Evolutionary conservation across 306 rosid genomes (phyloP).

Genomic region (Pachyrhizus erosus): DNA sequence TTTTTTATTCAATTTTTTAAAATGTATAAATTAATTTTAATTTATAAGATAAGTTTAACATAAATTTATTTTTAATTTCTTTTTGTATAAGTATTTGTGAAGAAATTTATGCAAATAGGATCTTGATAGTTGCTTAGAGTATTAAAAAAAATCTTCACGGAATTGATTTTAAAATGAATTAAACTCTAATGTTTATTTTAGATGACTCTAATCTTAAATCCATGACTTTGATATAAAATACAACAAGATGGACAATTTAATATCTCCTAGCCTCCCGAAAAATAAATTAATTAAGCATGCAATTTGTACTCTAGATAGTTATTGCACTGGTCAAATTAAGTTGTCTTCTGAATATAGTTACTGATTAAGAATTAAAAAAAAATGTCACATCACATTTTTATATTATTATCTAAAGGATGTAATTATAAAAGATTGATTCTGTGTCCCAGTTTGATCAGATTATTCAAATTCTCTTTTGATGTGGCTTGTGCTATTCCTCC

Average conservation of each 20-base stretch:
- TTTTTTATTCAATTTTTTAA: too few relatives aligned
- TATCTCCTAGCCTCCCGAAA: not conserved
- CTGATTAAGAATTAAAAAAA: not conserved
- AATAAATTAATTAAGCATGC: not conserved
- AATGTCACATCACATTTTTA: conserved; percentile 6
- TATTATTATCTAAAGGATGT: conserved; percentile 56
- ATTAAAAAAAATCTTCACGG: too few relatives aligned
- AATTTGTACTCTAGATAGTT: conserved; percentile 35
- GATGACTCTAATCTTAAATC: too few relatives aligned
- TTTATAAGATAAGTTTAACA: too few relatives aligned
- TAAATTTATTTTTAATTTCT: too few relatives aligned
- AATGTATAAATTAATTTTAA: too few relatives aligned
- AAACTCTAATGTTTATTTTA: too few relatives aligned
- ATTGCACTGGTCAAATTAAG: not conserved
- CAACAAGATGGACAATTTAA: not conserved
- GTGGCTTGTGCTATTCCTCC: conserved; percentile 59
- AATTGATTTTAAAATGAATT: too few relatives aligned
- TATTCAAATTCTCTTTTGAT: conserved; percentile 72
- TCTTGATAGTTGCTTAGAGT: too few relatives aligned
- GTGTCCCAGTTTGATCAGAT: conserved; percentile 60
- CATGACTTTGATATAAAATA: too few relatives aligned
- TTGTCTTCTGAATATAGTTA: not conserved
- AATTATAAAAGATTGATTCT: conserved; percentile 58
- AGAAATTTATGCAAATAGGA: too few relatives aligned
- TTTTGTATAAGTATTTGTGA: too few relatives aligned